Conservation (phyloP, 192 early-diverging fungal species). For the Obelidium mucronatum region DNA sequence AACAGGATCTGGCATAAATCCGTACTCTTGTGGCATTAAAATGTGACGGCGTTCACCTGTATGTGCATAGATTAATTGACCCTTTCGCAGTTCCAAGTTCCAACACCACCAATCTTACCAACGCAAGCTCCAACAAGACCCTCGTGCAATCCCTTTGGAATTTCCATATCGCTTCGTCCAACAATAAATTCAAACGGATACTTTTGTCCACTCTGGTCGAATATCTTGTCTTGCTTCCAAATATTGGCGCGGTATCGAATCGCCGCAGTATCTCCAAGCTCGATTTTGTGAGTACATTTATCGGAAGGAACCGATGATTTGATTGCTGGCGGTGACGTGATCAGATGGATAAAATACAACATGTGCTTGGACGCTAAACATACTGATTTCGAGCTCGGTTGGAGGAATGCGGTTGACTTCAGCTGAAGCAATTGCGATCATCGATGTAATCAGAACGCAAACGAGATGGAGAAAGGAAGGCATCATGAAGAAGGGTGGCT, state of each 20-base stretch:
- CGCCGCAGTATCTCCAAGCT: neutral
- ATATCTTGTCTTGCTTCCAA: neutral
- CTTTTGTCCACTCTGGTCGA: neutral
- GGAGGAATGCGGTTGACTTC: neutral
- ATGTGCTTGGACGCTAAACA: too few relatives aligned
- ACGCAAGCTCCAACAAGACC: neutral
- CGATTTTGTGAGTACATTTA: neutral
- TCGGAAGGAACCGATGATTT: neutral
- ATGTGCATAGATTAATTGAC: neutral
- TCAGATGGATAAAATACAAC: too few relatives aligned
- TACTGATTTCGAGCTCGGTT: neutral
- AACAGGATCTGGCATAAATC: slow-evolving; percentile 8
- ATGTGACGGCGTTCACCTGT: neutral
- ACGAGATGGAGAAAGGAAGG: neutral
- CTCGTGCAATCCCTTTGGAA: neutral
- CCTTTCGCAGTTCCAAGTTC: neutral
- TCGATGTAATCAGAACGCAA: neutral
- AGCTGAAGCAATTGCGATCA: neutral
- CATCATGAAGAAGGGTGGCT: neutral
- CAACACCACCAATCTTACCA: neutral
- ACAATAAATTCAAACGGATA: neutral
- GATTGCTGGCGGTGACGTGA: neutral
- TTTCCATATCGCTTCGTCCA: neutral
- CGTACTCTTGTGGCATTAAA: neutral
- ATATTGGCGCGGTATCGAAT: neutral